A percentile compares a stretch with the other conserved stretches of the same genome.
phyloP scores from a whole-genome alignment of 768 basidiomycete species.

The Trametopsis cervina region DNA sequence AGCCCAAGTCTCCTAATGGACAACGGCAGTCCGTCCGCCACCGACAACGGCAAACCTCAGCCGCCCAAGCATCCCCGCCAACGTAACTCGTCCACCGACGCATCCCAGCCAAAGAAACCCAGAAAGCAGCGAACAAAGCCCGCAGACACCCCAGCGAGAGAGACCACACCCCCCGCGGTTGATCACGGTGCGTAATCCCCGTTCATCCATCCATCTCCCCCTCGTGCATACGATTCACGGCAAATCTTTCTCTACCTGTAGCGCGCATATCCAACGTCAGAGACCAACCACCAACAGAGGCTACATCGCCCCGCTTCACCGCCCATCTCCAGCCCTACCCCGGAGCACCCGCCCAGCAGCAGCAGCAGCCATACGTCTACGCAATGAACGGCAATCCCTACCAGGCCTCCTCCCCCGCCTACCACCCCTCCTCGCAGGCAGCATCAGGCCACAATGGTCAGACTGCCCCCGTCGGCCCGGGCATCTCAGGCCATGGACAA shows the following conservation, averaged over 20 bases:
- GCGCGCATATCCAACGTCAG: slow-evolving; percentile 26
- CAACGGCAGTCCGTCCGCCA: slow-evolving; percentile 11
- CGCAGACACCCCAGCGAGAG: slow-evolving; percentile 5
- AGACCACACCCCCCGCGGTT: slow-evolving; percentile 7
- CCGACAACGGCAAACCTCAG: slow-evolving; percentile 11
- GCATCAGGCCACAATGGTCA: slow-evolving; percentile 32
- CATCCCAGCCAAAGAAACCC: slow-evolving; percentile 8
- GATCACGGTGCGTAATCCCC: slow-evolving; percentile 12
- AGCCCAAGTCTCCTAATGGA: slow-evolving; percentile 6
- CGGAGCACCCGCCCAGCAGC: slow-evolving; percentile 25
- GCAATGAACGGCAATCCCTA: slow-evolving; percentile 51
- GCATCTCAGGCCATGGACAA: slow-evolving; percentile 32
- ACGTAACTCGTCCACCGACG: neutral
- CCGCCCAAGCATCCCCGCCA: slow-evolving; percentile 12
- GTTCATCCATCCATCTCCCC: slow-evolving; percentile 5
- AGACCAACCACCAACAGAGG: slow-evolving; percentile 21
- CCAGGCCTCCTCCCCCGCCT: slow-evolving; percentile 31
- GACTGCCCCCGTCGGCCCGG: slow-evolving; percentile 27
- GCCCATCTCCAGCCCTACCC: slow-evolving; percentile 48
- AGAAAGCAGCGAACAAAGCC: slow-evolving; percentile 8
- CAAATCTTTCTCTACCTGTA: slow-evolving; percentile 18
- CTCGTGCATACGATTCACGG: slow-evolving; percentile 3
- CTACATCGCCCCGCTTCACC: slow-evolving; percentile 31
- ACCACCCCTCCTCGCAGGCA: slow-evolving; percentile 29
- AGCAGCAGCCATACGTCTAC: slow-evolving; percentile 46